Conservation (phyloP, 805 yeast species). For the Lipomyces starkeyi region DNA sequence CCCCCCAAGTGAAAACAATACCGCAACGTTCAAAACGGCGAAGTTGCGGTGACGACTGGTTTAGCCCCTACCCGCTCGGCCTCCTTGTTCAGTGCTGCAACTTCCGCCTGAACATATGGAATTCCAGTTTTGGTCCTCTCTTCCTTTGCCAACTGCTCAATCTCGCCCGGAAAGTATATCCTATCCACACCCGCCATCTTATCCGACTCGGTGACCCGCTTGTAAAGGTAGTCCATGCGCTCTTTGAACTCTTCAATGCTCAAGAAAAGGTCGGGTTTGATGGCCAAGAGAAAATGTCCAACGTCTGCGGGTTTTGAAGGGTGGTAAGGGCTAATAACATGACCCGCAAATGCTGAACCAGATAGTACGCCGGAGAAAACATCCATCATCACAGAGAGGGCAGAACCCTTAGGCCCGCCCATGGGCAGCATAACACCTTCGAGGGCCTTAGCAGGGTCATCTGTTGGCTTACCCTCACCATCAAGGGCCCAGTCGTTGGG, state of each 20-base stretch:
- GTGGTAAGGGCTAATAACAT: slow-evolving; percentile 19
- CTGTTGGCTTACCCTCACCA: slow-evolving; percentile 15
- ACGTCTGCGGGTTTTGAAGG: slow-evolving; percentile 19
- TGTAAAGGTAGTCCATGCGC: slow-evolving; percentile 14
- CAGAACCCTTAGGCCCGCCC: slow-evolving; percentile 21
- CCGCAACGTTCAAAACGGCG: no score
- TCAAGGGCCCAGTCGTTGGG: slow-evolving; percentile 19
- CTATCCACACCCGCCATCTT: slow-evolving; percentile 16
- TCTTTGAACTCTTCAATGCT: slow-evolving; percentile 7
- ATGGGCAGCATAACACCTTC: slow-evolving; percentile 20
- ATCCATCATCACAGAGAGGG: slow-evolving; percentile 17
- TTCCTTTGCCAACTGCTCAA: slow-evolving; percentile 9
- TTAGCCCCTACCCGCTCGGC: no score
- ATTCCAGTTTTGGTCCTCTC: background rate
- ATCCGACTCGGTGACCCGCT: slow-evolving; percentile 16
- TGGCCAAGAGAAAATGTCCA: slow-evolving; percentile 20
- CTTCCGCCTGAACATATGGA: no score
- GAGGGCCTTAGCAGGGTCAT: slow-evolving; percentile 19
- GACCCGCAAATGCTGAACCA: slow-evolving; percentile 23
- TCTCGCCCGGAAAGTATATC: slow-evolving; percentile 18
- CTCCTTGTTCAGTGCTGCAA: no score
- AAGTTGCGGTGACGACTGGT: no score
- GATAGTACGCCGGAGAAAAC: slow-evolving; percentile 19
- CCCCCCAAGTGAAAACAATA: no score
- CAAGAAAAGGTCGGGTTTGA: slow-evolving; percentile 22